Evolutionary conservation across 495 filamentous ascomycete genomes (phyloP).

Genomic region (Neurospora sp.): DNA sequence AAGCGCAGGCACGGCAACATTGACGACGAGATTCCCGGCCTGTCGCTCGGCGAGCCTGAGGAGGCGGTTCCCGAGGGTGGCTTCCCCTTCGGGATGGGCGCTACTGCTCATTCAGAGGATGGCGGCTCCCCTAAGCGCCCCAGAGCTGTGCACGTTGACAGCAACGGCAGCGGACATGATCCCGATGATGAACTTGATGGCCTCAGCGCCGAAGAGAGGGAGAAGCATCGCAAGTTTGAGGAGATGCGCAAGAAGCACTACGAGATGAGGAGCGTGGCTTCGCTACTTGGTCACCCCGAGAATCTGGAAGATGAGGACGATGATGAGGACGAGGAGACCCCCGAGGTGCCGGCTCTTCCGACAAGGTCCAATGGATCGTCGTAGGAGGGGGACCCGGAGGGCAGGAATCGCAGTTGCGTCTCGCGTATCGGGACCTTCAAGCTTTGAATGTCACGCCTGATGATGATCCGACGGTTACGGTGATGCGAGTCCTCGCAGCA

Average conservation of each 20-base stretch:
- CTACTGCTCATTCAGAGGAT: not conserved
- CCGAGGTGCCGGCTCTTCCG: slow-evolving; percentile 23
- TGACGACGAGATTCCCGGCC: slow-evolving; percentile 75
- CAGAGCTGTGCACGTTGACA: slow-evolving; percentile 58
- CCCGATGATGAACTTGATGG: slow-evolving; percentile 45
- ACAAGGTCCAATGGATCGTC: slow-evolving; percentile 17
- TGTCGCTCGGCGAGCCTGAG: slow-evolving; percentile 93
- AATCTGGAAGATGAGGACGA: slow-evolving; percentile 29
- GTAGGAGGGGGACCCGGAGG: not conserved
- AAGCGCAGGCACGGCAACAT: slow-evolving; percentile 4
- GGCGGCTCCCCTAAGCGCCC: slow-evolving; percentile 23
- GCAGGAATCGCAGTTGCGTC: no score
- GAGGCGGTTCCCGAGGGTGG: slow-evolving; percentile 48
- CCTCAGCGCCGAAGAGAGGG: slow-evolving; percentile 64
- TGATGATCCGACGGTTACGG: not conserved
- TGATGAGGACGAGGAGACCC: slow-evolving; percentile 10
- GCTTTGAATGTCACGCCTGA: not conserved
- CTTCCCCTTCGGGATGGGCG: slow-evolving; percentile 4
- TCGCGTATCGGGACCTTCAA: not conserved
- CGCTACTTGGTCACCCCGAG: slow-evolving; percentile 66
- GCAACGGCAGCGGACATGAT: slow-evolving; percentile 43
- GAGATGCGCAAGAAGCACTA: slow-evolving; percentile 89
- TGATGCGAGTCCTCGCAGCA: not conserved
- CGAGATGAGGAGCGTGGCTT: slow-evolving; percentile 94
- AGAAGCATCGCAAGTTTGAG: slow-evolving; percentile 88